These are phyloP conservation scores for Streptanthus diversifolius DNA, from an alignment of 345 rosid species.

Conservation along the genomic window DNA sequence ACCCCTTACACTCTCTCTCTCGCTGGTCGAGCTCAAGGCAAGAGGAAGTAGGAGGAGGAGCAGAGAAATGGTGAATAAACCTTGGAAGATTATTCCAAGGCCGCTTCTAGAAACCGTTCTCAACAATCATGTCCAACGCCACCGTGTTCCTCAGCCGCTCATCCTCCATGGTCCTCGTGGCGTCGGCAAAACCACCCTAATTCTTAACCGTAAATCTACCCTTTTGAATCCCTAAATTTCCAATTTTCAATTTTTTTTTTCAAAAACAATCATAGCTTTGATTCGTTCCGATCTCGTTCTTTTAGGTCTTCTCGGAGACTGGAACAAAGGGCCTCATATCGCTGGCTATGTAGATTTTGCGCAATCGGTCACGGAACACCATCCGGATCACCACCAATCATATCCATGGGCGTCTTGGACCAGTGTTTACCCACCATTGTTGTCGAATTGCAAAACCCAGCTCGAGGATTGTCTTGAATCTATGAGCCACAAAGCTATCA, in stretches of 20 bases:
- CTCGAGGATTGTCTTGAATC: slow-evolving; percentile 89
- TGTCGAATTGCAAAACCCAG: slow-evolving; percentile 63
- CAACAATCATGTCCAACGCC: slow-evolving; percentile 91
- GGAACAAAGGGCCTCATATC: slow-evolving; percentile 86
- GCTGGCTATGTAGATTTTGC: slow-evolving; percentile 93
- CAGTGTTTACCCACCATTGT: slow-evolving; percentile 54
- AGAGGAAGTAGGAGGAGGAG: background rate
- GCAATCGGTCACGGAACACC: slow-evolving; percentile 67
- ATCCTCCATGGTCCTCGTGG: slow-evolving; percentile 98
- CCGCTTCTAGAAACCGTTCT: slow-evolving; percentile 80
- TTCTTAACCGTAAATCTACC: slow-evolving; percentile 63
- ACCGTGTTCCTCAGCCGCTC: slow-evolving; percentile 92
- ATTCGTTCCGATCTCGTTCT: slow-evolving; percentile 17
- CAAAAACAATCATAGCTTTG: slow-evolving; percentile 1
- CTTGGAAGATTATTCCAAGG: slow-evolving; percentile 87
- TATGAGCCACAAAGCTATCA: slow-evolving; percentile 63
- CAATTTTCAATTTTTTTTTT: background rate
- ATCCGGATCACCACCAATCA: slow-evolving; percentile 57
- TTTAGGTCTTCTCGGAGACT: slow-evolving; percentile 67
- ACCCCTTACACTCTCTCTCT: slow-evolving; percentile 3
- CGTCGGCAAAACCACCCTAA: slow-evolving; percentile 91
- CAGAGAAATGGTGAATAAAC: slow-evolving; percentile 61
- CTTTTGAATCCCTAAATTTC: background rate
- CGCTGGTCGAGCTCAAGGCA: background rate
- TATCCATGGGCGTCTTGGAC: slow-evolving; percentile 95